Conservation (phyloP, 805 yeast species). For the Naumovozyma dairenensis region DNA sequence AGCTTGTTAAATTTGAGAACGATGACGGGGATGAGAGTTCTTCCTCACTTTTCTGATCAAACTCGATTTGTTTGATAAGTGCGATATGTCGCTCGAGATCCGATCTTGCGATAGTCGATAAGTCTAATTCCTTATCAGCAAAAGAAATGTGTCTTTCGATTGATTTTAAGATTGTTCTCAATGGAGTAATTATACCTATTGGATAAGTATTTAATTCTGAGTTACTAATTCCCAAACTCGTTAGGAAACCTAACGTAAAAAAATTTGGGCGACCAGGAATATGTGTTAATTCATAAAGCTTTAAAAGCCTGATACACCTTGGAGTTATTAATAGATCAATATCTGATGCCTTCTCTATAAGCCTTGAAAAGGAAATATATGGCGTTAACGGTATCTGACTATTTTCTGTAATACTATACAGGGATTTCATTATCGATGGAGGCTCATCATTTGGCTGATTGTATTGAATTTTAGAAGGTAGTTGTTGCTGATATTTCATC, state of each 20-base stretch:
- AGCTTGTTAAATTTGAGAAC: too few species aligned
- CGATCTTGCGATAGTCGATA: slow-evolving; percentile 55
- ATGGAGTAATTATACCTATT: slow-evolving; percentile 56
- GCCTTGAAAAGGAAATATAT: slow-evolving; percentile 55
- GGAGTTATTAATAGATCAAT: slow-evolving; percentile 58
- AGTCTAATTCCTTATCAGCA: slow-evolving; percentile 36
- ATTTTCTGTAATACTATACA: slow-evolving; percentile 29
- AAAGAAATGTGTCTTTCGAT: slow-evolving; percentile 45
- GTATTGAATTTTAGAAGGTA: neutral
- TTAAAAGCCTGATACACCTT: slow-evolving; percentile 47
- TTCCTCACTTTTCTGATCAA: too few species aligned
- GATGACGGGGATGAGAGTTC: too few species aligned
- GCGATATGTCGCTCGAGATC: too few species aligned
- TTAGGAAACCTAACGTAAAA: slow-evolving; percentile 54
- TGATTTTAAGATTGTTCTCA: slow-evolving; percentile 48
- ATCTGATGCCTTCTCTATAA: slow-evolving; percentile 46
- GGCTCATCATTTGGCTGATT: slow-evolving; percentile 27
- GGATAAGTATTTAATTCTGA: slow-evolving; percentile 61
- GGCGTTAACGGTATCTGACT: slow-evolving; percentile 30
- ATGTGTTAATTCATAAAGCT: slow-evolving; percentile 53
- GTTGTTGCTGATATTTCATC: too few species aligned
- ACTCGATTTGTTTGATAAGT: too few species aligned
- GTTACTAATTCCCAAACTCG: slow-evolving; percentile 42
- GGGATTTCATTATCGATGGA: slow-evolving; percentile 32
- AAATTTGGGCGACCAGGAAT: slow-evolving; percentile 41